Percentiles rank a stretch among this genome's conserved stretches.
Evolutionary conservation across 371 early-diverging fungal genomes (phyloP).

Genomic region (Mortierella sp.): DNA sequence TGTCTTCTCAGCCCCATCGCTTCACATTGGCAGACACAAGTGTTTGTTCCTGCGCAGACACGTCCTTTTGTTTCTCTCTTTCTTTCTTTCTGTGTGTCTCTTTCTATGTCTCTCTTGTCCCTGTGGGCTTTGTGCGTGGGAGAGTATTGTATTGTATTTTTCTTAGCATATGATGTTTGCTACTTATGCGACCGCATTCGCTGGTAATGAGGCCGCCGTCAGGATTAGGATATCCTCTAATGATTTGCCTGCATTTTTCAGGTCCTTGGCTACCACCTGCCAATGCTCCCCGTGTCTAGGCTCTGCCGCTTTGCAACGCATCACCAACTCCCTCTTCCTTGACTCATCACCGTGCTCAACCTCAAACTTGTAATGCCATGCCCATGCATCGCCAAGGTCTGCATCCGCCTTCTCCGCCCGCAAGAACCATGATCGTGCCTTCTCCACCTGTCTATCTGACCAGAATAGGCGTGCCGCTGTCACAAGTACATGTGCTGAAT

Average conservation of each 20-base stretch:
- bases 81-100: too few relatives aligned
- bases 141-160: too few relatives aligned
- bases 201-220: slow-evolving; percentile 61
- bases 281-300: slow-evolving; percentile 93
- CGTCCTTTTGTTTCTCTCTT: too few relatives aligned
- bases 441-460: slow-evolving; percentile 92
- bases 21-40: too few relatives aligned
- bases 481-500: slow-evolving; percentile 81
- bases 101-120: too few relatives aligned
- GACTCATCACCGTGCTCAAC: slow-evolving; percentile 76
- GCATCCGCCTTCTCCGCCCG: slow-evolving; percentile 86
- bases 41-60: too few relatives aligned
- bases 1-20: too few relatives aligned
- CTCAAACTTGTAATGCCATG: slow-evolving; percentile 96
- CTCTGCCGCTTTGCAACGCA: slow-evolving; percentile 80
- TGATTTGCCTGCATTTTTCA: slow-evolving; percentile 74
- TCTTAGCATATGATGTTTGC: not conserved
- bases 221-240: slow-evolving; percentile 75
- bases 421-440: slow-evolving; percentile 93
- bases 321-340: slow-evolving; percentile 68
- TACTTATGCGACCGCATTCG: slow-evolving; percentile 30
- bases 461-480: slow-evolving; percentile 94
- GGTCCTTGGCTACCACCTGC: slow-evolving; percentile 84
- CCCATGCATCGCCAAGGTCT: slow-evolving; percentile 95
- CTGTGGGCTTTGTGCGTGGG: too few relatives aligned